Conservation (phyloP, 345 rosid species). For the Sonneratia alba region DNA sequence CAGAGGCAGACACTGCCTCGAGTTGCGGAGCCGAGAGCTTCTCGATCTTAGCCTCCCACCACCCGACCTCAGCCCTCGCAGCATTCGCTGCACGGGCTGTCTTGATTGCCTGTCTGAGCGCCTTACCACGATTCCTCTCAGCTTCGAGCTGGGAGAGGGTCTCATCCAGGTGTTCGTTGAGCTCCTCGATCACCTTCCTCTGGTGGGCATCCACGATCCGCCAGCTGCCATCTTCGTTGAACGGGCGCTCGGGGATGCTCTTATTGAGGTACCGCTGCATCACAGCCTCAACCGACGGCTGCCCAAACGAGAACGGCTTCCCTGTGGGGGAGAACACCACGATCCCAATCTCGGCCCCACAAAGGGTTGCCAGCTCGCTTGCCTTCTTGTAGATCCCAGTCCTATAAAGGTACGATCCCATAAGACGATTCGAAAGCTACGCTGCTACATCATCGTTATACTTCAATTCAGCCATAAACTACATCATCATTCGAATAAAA, state of each 20-base stretch:
- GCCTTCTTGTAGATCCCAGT: background rate
- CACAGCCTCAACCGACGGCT: background rate
- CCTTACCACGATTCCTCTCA: background rate
- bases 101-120: background rate
- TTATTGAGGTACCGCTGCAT: background rate
- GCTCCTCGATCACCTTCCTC: background rate
- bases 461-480: background rate
- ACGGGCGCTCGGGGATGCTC: background rate
- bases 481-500: background rate
- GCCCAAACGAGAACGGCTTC: background rate
- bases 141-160: background rate
- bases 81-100: background rate
- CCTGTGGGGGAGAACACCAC: conserved; percentile 1
- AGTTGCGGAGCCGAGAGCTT: background rate
- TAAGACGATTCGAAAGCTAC: too few species aligned
- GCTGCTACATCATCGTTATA: background rate
- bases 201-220: background rate
- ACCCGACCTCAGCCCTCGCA: background rate
- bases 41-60: background rate
- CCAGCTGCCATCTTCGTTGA: background rate
- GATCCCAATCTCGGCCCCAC: conserved; percentile 5
- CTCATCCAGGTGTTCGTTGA: background rate
- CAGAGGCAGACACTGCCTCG: background rate
- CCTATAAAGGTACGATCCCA: background rate
- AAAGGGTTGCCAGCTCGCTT: background rate